Percentiles rank a stretch among this genome's conserved stretches.
Evolutionary conservation across 371 early-diverging fungal species (phyloP).

Genomic region (Mortierella sp.): DNA sequence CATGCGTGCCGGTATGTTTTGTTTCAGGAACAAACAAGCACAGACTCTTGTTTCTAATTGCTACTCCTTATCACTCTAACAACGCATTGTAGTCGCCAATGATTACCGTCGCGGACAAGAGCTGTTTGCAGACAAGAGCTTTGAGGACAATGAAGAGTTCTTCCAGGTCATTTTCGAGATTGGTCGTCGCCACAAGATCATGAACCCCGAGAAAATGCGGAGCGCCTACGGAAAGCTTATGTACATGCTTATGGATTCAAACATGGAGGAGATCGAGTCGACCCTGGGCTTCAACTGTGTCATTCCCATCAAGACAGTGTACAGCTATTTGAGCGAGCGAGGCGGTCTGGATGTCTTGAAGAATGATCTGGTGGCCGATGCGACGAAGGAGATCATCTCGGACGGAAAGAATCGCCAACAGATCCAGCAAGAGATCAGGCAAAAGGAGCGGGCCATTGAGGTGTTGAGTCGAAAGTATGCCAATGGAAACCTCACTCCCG

Average conservation of each 20-base stretch:
- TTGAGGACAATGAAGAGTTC: constrained; percentile 90
- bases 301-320: constrained; percentile 89
- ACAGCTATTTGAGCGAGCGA: constrained; percentile 77
- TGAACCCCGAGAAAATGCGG: constrained; percentile 98
- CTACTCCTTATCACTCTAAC: not conserved
- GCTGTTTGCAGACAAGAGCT: constrained; percentile 86
- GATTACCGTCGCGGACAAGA: constrained; percentile 91
- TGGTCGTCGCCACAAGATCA: constrained; percentile 96
- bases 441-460: constrained; percentile 94
- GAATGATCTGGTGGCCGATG: constrained; percentile 84
- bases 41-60: not conserved
- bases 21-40: constrained; percentile 3
- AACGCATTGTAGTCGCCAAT: constrained; percentile 64
- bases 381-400: constrained; percentile 92
- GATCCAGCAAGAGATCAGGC: constrained; percentile 88
- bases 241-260: constrained; percentile 91
- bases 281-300: constrained; percentile 88
- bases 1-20: not conserved
- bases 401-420: constrained; percentile 81
- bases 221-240: constrained; percentile 95
- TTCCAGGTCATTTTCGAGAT: constrained; percentile 95
- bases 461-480: constrained; percentile 84
- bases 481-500: constrained; percentile 66
- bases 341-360: constrained; percentile 77
- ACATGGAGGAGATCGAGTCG: constrained; percentile 88